Conservation (phyloP, 2,329 filamentous ascomycete genomes). For the Alternaria viburni region DNA sequence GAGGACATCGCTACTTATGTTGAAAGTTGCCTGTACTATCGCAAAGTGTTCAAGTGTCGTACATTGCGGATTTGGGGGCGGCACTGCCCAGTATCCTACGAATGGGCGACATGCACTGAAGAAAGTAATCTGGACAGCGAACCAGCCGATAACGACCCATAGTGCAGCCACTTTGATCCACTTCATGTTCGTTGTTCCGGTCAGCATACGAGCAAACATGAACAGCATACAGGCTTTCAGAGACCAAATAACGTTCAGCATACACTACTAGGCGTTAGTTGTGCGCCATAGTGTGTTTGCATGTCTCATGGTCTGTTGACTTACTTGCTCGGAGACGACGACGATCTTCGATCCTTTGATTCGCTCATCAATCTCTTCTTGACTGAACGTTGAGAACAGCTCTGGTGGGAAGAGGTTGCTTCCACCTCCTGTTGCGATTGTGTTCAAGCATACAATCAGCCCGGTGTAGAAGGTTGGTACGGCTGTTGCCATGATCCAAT, state of each 20-base stretch:
- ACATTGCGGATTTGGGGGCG: constrained; percentile 61
- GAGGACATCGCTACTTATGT: constrained; percentile 65
- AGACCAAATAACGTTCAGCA: constrained; percentile 64
- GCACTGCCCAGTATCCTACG: constrained; percentile 63
- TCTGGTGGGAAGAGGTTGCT: constrained; percentile 53
- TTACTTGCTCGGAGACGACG: constrained; percentile 53
- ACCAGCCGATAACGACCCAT: constrained; percentile 57
- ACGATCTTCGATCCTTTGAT: constrained; percentile 55
- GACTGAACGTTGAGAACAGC: constrained; percentile 45
- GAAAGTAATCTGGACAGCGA: constrained; percentile 63
- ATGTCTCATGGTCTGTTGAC: not conserved
- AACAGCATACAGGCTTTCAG: constrained; percentile 65
- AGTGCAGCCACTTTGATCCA: constrained; percentile 56
- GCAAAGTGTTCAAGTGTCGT: constrained; percentile 63
- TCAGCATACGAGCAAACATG: constrained; percentile 63
- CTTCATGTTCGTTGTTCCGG: constrained; percentile 52
- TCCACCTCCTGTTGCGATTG: constrained; percentile 51
- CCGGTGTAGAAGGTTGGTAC: constrained; percentile 48
- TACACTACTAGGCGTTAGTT: constrained; percentile 60
- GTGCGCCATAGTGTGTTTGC: not conserved
- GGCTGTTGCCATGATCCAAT: constrained; percentile 41
- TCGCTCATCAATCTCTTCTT: constrained; percentile 49
- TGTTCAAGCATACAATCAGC: constrained; percentile 51
- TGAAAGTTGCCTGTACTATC: constrained; percentile 65
- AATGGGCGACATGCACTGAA: constrained; percentile 62